Evolutionary conservation across 129 eudicot genomes (phyloP), one percentile per base, ranked within the genome.

Genomic region (Lonicera japonica): DNA sequence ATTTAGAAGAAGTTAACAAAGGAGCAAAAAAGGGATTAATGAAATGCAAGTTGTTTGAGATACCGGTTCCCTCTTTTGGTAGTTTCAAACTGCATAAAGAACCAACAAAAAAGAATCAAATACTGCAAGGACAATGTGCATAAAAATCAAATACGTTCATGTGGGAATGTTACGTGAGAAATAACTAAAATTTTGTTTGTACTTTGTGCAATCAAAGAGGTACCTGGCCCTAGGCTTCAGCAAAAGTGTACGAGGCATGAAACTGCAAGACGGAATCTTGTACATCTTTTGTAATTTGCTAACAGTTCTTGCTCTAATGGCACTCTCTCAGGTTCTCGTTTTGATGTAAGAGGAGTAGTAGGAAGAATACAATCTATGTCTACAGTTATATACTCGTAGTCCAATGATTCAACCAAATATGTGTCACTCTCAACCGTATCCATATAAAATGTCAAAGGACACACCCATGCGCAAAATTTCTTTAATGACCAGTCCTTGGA

Each of bases 221-320:
- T 61, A 74, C 86, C 86, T 74, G 63, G 81, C 77, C 72, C 73
- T 80, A 62, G 79, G 69, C 58, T 65, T 80, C 78, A 74, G 65
- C 55, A 80, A 65, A 46, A 64, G 43, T 64, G 67, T 47, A 53
- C 36, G 34, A 69, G 76, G 66, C 63, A 62, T 53, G 54, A 64
- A 64, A 54, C 62, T 74, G 75, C 70, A 61, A 66, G 77, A 41
- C 18, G 82, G 73, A 63, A 65, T 64, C 70, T 67, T 64, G 64
- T 66, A 71, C 86, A 84, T 80, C 5, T 56, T 74, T 20, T n/a
- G n/a, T n/a, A n/a, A n/a, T n/a, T n/a, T n/a, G n/a, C n/a, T n/a
- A n/a, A 29, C 65, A 25, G 24, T 22, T 56, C 54, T 68, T 18
- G 57, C 54, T 65, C 14, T 25, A 62, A 22, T 52, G 56, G 60